Base-by-base conservation (phyloP, 2,329 filamentous ascomycete species). In the Epicoccum sorghinum region DNA sequence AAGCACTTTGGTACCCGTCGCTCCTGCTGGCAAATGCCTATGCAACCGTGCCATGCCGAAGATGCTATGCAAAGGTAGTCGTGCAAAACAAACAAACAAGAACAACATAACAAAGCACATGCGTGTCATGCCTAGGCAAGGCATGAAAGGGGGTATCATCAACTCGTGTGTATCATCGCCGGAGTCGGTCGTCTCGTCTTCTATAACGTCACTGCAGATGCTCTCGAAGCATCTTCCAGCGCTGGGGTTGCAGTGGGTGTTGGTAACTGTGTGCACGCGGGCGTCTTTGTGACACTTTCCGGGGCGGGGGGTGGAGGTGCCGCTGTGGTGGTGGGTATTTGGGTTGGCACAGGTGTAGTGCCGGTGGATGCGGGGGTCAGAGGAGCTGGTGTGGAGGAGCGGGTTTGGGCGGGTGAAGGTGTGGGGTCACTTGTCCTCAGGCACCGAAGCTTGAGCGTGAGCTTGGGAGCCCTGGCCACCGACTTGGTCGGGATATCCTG, bases 1-100 rank as follows among this genome's bases (percentile, higher is more conserved):
- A 72, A 73, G 70, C 70, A 72, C 70, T 73, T 73, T 70, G 70
- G 70, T 66, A 69, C 70, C 68, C 46, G 57, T 60, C 58, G 47
- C 53, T 59, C 57, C 62, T 59, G 59, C 57, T 44, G 61, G 62
- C 60, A 48, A 65, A 39, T 39, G 37, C 37, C 25, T 45, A 33
- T 33, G 32, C 32, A 33, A 33, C 32, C 32, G 32, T 33, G 32
- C 32, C 32, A 33, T 33, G 32, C 18, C 13, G 32, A 2, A 33
- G 7, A 51, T 51, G 48, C 41, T 51, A 51, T 71, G 68, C 69
- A 69, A 68, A 38, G 39, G 27, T 29, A 29, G 9, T 29, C 27
- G 22, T 39, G 25, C 7, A 32, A 39, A 22, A 39, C 41, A 52
- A 44, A n/a, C 24, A n/a, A 35, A 24, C 4, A 41, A n/a, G 38